phyloP scores from a whole-genome alignment of 495 filamentous ascomycete genomes.

The Penicillium simplicissimum region DNA sequence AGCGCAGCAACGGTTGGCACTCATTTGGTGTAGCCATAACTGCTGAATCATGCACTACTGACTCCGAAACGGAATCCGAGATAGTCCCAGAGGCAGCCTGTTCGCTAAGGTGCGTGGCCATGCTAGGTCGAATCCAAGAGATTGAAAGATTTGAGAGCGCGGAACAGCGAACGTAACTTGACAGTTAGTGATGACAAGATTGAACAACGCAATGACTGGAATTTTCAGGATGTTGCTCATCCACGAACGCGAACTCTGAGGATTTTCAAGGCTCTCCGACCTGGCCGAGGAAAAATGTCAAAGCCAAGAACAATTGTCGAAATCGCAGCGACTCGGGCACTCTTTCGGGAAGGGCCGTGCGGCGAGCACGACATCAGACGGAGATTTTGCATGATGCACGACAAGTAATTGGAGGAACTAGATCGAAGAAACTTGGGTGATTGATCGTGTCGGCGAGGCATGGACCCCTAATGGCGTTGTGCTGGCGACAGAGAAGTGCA shows the following conservation, averaged over 20 bases:
- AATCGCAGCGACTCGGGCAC: conserved; percentile 21
- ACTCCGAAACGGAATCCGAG: background rate
- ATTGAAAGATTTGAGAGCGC: background rate
- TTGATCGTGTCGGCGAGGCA: too few relatives aligned
- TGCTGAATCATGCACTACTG: background rate
- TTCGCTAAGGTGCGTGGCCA: background rate
- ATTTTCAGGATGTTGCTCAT: too few relatives aligned
- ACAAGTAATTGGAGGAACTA: background rate
- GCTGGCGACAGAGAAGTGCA: too few relatives aligned
- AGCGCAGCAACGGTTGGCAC: conserved; percentile 41
- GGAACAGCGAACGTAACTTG: background rate
- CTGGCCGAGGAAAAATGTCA: background rate
- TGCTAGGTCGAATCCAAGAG: background rate
- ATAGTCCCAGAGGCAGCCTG: background rate
- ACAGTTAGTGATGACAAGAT: background rate
- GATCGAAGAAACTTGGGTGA: too few relatives aligned
- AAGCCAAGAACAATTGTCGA: background rate
- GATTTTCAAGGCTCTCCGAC: background rate
- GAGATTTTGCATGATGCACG: conserved; percentile 10
- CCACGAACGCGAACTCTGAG: background rate
- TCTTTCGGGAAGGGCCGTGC: conserved; percentile 17
- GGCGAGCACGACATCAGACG: conserved; percentile 29
- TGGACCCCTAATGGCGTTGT: too few relatives aligned
- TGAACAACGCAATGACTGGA: background rate
- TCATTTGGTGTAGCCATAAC: conserved; percentile 22